These are phyloP conservation scores for Chenopodium album DNA, from an alignment of 148 eudicot species.

Conservation along the genomic window DNA sequence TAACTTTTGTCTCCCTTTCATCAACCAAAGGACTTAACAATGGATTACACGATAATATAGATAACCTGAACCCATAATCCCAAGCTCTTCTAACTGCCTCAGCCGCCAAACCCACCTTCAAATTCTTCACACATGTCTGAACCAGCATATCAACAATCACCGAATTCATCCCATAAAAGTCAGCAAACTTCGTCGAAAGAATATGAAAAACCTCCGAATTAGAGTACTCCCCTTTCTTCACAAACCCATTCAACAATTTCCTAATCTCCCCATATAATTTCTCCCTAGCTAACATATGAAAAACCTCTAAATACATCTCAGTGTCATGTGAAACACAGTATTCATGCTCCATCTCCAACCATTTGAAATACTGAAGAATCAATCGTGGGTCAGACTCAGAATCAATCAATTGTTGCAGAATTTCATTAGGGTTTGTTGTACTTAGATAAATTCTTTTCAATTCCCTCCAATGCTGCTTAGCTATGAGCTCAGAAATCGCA, in stretches of 20 bases:
- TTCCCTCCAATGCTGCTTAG: constrained; percentile 29
- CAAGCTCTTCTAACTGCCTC: constrained; percentile 68
- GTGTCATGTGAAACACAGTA: constrained; percentile 35
- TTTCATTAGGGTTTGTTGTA: constrained; percentile 20
- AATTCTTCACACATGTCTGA: constrained; percentile 40
- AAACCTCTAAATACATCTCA: constrained; percentile 36
- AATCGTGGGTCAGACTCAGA: constrained; percentile 29
- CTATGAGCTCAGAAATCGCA: constrained; percentile 35
- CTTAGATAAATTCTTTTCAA: constrained; percentile 23
- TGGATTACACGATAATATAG: constrained; percentile 52
- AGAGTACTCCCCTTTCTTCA: constrained; percentile 33
- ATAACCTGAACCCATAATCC: constrained; percentile 65
- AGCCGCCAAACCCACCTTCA: constrained; percentile 43
- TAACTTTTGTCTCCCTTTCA: constrained; percentile 35
- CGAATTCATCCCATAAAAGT: constrained; percentile 35
- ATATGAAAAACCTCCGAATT: constrained; percentile 48
- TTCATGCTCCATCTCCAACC: constrained; percentile 41
- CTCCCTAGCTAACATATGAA: constrained; percentile 36
- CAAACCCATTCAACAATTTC: constrained; percentile 51
- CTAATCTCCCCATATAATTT: constrained; percentile 48
- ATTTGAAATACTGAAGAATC: constrained; percentile 41
- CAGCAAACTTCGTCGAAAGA: constrained; percentile 29
- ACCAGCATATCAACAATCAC: constrained; percentile 62
- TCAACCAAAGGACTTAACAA: constrained; percentile 54
- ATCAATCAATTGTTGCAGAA: constrained; percentile 36